These are phyloP conservation scores for Euphrasia confusa DNA, from an alignment of 257 asterid genomes.

Conservation along the genomic window DNA sequence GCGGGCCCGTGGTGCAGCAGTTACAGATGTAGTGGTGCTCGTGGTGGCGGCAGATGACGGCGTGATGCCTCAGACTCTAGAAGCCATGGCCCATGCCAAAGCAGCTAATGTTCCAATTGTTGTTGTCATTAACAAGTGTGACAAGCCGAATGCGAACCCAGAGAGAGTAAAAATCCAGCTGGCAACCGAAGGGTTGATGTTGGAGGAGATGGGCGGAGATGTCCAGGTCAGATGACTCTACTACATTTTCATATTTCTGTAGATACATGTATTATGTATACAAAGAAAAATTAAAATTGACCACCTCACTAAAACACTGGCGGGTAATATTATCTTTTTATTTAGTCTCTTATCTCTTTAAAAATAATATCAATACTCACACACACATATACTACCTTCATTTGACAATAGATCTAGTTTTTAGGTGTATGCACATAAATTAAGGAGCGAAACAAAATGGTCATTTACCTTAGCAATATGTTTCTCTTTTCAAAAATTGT, in stretches of 20 bases:
- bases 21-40: slow-evolving; percentile 86
- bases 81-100: slow-evolving; percentile 89
- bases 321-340: no score
- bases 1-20: slow-evolving; percentile 98
- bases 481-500: no score
- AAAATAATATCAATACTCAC: neutral
- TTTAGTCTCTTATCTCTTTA: no score
- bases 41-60: slow-evolving; percentile 99
- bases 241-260: neutral
- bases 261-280: neutral
- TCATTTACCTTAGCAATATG: no score
- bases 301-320: no score
- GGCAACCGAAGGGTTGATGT: slow-evolving; percentile 68
- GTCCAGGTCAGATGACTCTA: slow-evolving; percentile 46
- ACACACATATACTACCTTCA: no score
- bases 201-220: slow-evolving; percentile 98
- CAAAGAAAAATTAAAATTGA: neutral
- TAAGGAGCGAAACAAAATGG: no score
- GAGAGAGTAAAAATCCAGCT: slow-evolving; percentile 81
- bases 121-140: slow-evolving; percentile 92
- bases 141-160: slow-evolving; percentile 76
- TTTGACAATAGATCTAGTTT: no score
- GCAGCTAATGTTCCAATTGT: slow-evolving; percentile 77
- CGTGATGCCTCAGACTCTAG: slow-evolving; percentile 97
- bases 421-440: no score